Percentiles rank a stretch among this genome's conserved stretches.
phyloP scores from a whole-genome alignment of 78 protist species.

The Dictyostelium capitatum region DNA sequence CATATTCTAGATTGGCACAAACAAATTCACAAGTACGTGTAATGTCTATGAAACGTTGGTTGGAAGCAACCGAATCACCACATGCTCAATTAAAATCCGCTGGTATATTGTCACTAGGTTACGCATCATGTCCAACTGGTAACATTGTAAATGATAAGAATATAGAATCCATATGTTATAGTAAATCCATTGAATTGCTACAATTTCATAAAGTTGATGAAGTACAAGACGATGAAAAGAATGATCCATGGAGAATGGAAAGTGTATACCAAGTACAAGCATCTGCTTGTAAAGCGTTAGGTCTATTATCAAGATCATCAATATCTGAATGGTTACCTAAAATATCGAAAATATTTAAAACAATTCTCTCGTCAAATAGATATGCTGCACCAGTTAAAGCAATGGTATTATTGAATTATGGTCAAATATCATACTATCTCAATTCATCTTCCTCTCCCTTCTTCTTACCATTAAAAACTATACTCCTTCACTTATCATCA shows the following conservation, averaged over 20 bases:
- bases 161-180: slow-evolving; percentile 68
- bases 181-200: slow-evolving; percentile 63
- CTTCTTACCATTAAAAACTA: slow-evolving; percentile 47
- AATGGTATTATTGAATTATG: slow-evolving; percentile 20
- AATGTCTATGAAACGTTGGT: slow-evolving; percentile 47
- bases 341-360: slow-evolving; percentile 48
- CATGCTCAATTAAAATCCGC: slow-evolving; percentile 45
- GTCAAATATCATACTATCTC: slow-evolving; percentile 51
- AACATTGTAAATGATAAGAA: slow-evolving; percentile 66
- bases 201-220: slow-evolving; percentile 75
- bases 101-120: slow-evolving; percentile 81
- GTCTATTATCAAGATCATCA: slow-evolving; percentile 64
- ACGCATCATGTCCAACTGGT: slow-evolving; percentile 85
- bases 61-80: slow-evolving; percentile 66
- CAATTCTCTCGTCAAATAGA: slow-evolving; percentile 12
- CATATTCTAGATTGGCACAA: slow-evolving; percentile 69
- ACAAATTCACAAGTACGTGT: slow-evolving; percentile 67
- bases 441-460: slow-evolving; percentile 24
- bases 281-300: slow-evolving; percentile 72
- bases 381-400: slow-evolving; percentile 50
- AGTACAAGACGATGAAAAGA: slow-evolving; percentile 30
- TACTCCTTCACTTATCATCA: slow-evolving; percentile 36
- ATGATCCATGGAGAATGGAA: slow-evolving; percentile 73
- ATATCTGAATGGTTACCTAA: slow-evolving; percentile 73
- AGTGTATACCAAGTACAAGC: slow-evolving; percentile 71